phyloP scores from a whole-genome alignment of 2,329 filamentous ascomycete genomes.

The Penicillium expansum region DNA sequence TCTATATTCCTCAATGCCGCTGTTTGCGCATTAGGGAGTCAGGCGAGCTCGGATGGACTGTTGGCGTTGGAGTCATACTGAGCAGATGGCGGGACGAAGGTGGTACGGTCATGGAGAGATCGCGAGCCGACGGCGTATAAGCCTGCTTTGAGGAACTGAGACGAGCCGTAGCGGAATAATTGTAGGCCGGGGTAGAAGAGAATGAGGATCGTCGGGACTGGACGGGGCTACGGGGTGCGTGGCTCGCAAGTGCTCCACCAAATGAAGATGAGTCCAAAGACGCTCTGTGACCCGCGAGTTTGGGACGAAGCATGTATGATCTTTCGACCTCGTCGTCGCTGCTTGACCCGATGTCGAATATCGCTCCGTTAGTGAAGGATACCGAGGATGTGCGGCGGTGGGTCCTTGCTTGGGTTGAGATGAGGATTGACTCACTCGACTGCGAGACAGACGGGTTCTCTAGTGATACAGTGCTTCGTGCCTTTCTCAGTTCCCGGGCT shows the following conservation, averaged over 20 bases:
- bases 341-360: slow-evolving; percentile 18
- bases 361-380: slow-evolving; percentile 11
- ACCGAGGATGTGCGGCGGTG: slow-evolving; percentile 19
- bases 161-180: slow-evolving; percentile 3
- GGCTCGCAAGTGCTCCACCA: not conserved
- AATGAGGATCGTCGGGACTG: slow-evolving; percentile 25
- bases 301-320: slow-evolving; percentile 4
- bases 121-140: slow-evolving; percentile 12
- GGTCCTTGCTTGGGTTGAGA: slow-evolving; percentile 5
- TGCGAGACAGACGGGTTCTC: slow-evolving; percentile 12
- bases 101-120: slow-evolving; percentile 23
- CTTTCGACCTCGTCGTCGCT: slow-evolving; percentile 20
- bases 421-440: slow-evolving; percentile 13
- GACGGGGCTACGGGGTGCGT: slow-evolving; percentile 12
- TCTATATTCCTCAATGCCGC: slow-evolving; percentile 4
- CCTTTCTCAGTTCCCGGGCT: slow-evolving; percentile 16
- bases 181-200: slow-evolving; percentile 14
- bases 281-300: slow-evolving; percentile 1
- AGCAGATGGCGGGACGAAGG: slow-evolving; percentile 25
- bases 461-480: slow-evolving; percentile 24
- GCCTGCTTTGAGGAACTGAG: slow-evolving; percentile 16
- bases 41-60: slow-evolving; percentile 16
- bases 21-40: slow-evolving; percentile 12
- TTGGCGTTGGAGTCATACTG: slow-evolving; percentile 25
- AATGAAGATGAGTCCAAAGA: slow-evolving; percentile 15